These are phyloP conservation scores for Sclerotinia borealis DNA, from an alignment of 2,329 filamentous ascomycete genomes.

Conservation along the genomic window DNA sequence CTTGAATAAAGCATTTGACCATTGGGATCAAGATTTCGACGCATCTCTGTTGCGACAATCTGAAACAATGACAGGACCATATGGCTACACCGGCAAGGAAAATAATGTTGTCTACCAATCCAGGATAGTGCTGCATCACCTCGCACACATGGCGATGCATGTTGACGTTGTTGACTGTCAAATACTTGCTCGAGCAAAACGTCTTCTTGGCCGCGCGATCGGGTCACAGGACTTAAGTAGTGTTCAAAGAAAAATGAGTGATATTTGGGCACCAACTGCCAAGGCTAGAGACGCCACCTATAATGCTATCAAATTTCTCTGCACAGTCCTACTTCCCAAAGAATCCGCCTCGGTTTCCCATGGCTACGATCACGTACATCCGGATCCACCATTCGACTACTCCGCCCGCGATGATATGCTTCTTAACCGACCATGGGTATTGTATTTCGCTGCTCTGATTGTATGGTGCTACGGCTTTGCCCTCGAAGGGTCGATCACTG, in stretches of 20 bases:
- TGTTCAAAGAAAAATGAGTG: slow-evolving; percentile 77
- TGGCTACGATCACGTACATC: slow-evolving; percentile 20
- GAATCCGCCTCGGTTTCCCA: slow-evolving; percentile 34
- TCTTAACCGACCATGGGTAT: slow-evolving; percentile 87
- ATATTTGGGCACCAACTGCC: slow-evolving; percentile 82
- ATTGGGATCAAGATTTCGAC: slow-evolving; percentile 91
- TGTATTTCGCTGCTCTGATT: slow-evolving; percentile 87
- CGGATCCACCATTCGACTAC: slow-evolving; percentile 50
- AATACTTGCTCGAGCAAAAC: slow-evolving; percentile 83
- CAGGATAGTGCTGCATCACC: slow-evolving; percentile 80
- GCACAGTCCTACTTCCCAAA: slow-evolving; percentile 70
- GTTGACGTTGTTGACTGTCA: slow-evolving; percentile 97
- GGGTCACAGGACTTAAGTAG: slow-evolving; percentile 73
- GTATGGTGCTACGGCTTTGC: slow-evolving; percentile 96
- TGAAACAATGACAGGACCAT: slow-evolving; percentile 47
- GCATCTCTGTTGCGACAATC: slow-evolving; percentile 59
- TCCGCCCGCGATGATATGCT: slow-evolving; percentile 82
- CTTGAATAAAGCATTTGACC: slow-evolving; percentile 81
- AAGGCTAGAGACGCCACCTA: slow-evolving; percentile 86
- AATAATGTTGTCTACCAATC: slow-evolving; percentile 72
- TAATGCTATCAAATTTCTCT: slow-evolving; percentile 84
- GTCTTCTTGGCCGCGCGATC: slow-evolving; percentile 79
- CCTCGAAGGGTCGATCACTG: slow-evolving; percentile 69
- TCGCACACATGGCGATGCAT: slow-evolving; percentile 97
- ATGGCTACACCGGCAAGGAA: slow-evolving; percentile 52